phyloP scores from a whole-genome alignment of 2,329 filamentous ascomycete genomes.

The Cryphonectria parasitica region DNA sequence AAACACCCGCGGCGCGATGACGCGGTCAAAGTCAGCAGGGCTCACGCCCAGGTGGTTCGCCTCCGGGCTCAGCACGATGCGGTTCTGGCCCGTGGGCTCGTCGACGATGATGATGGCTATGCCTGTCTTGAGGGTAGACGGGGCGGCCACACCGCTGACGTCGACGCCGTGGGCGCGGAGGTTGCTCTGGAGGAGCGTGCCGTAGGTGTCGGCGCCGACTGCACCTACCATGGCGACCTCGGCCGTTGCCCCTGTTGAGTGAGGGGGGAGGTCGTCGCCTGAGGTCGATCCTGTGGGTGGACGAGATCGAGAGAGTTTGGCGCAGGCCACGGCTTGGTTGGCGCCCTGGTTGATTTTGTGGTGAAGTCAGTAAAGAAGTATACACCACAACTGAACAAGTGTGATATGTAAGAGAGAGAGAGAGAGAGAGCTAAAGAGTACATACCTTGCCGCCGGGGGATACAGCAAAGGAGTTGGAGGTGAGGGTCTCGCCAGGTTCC shows the following conservation, averaged over 20 bases:
- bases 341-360: slow-evolving; percentile 59
- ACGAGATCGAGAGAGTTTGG: slow-evolving; percentile 70
- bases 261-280: slow-evolving; percentile 32
- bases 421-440: neutral
- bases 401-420: neutral
- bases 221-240: slow-evolving; percentile 73
- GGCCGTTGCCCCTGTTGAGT: slow-evolving; percentile 59
- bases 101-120: slow-evolving; percentile 79
- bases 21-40: slow-evolving; percentile 4
- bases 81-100: slow-evolving; percentile 72
- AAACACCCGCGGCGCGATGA: slow-evolving; percentile 28
- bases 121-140: slow-evolving; percentile 60
- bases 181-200: slow-evolving; percentile 59
- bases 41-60: slow-evolving; percentile 58
- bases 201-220: slow-evolving; percentile 72
- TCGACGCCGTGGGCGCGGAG: slow-evolving; percentile 67
- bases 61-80: slow-evolving; percentile 74
- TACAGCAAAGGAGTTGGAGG: slow-evolving; percentile 74
- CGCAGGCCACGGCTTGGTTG: slow-evolving; percentile 91
- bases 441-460: slow-evolving; percentile 81
- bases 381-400: too few relatives aligned
- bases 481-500: slow-evolving; percentile 83
- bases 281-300: neutral
- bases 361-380: neutral
- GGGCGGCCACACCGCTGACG: slow-evolving; percentile 54